phyloP scores from a whole-genome alignment of 2,329 filamentous ascomycete species.

The Colletotrichum lupini region DNA sequence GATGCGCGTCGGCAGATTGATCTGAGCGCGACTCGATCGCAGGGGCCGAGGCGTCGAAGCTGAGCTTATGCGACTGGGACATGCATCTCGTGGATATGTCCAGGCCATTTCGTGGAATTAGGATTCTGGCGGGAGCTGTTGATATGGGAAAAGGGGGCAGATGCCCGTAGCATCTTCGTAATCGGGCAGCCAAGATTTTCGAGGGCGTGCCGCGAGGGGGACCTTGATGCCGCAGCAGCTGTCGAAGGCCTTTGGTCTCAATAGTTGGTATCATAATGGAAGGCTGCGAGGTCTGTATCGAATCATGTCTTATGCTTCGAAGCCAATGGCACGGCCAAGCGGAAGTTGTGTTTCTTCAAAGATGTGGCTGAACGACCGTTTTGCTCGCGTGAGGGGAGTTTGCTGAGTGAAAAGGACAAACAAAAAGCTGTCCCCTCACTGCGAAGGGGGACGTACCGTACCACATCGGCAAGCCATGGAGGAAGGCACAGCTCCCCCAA shows the following conservation, averaged over 20 bases:
- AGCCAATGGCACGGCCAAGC: background rate
- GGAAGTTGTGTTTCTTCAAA: background rate
- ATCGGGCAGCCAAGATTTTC: slow-evolving; percentile 39
- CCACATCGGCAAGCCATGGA: background rate
- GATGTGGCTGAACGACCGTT: background rate
- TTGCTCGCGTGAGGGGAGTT: background rate
- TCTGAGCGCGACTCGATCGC: background rate
- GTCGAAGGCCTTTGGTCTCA: slow-evolving; percentile 40
- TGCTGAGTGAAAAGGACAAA: background rate
- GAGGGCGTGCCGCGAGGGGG: slow-evolving; percentile 41
- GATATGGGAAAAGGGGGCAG: background rate
- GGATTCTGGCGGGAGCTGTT: background rate
- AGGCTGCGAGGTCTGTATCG: background rate
- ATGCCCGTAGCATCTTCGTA: slow-evolving; percentile 37
- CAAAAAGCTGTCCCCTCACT: background rate
- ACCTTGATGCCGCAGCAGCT: slow-evolving; percentile 37
- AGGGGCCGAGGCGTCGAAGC: background rate
- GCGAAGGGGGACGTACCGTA: background rate
- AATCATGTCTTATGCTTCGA: slow-evolving; percentile 1
- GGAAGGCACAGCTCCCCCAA: background rate
- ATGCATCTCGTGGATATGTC: background rate
- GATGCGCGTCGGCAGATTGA: background rate
- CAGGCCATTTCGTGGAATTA: background rate
- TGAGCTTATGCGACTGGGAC: background rate
- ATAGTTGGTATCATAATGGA: slow-evolving; percentile 34